phyloP scores from a whole-genome alignment of 305 asterid genomes.

The Salvia sclarea region DNA sequence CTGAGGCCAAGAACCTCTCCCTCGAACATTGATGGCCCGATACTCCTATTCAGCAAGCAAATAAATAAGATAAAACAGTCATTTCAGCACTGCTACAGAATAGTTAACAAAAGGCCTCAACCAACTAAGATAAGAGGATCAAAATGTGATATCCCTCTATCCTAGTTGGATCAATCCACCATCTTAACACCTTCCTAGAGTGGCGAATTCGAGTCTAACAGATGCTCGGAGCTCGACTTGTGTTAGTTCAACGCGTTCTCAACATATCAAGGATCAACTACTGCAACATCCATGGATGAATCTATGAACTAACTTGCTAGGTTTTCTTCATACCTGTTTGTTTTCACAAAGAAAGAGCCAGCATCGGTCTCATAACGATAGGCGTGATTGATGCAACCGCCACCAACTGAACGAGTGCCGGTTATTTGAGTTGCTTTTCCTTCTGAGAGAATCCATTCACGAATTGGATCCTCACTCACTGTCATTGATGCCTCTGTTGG shows the following conservation, averaged over 20 bases:
- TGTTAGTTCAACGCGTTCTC: too few species aligned
- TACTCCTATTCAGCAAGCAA: conserved; percentile 53
- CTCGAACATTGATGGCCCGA: conserved; percentile 87
- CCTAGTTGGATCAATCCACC: background rate
- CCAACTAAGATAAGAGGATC: background rate
- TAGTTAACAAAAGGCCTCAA: background rate
- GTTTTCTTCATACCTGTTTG: conserved; percentile 60
- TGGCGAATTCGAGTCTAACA: too few species aligned
- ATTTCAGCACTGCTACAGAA: background rate
- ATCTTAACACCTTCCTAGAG: too few species aligned
- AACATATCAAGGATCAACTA: background rate
- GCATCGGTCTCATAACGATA: conserved; percentile 81
- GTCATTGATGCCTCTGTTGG: conserved; percentile 70
- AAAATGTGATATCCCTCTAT: background rate
- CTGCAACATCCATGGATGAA: background rate
- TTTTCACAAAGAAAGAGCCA: conserved; percentile 84
- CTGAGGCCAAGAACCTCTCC: conserved; percentile 93
- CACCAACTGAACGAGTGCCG: conserved; percentile 80
- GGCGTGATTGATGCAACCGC: conserved; percentile 92
- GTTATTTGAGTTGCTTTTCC: conserved; percentile 85
- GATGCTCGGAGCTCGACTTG: too few species aligned
- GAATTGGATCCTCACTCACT: conserved; percentile 75
- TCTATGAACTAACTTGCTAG: background rate
- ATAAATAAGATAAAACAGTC: conserved; percentile 19
- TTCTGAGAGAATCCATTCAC: conserved; percentile 88